phyloP scores from a whole-genome alignment of 768 basidiomycete genomes.

The Mycena indigotica region DNA sequence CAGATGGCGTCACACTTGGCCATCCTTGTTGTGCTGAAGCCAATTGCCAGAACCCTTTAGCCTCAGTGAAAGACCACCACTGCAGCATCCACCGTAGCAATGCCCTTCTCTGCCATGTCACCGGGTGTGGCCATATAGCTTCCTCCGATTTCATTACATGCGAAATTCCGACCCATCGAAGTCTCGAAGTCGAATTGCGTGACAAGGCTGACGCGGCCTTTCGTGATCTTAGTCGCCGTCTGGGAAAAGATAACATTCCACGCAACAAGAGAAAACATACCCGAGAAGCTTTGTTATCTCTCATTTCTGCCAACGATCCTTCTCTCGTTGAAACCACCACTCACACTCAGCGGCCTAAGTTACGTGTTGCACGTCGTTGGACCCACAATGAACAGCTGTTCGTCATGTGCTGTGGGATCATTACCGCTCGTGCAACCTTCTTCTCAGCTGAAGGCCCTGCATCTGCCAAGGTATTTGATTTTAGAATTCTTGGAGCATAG shows the following conservation, averaged over 20 bases:
- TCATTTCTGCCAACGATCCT: not conserved
- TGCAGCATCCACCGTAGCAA: constrained; percentile 23
- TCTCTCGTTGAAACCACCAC: not conserved
- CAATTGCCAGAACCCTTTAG: constrained; percentile 30
- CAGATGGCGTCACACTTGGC: no score
- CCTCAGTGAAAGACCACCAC: constrained; percentile 8
- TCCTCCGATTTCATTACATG: constrained; percentile 23
- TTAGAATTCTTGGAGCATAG: not conserved
- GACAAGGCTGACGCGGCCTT: not conserved
- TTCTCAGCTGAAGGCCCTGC: not conserved
- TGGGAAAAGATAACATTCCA: not conserved
- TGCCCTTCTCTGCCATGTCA: constrained; percentile 17
- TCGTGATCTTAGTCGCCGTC: not conserved
- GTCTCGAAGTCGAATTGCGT: not conserved
- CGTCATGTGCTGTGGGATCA: not conserved
- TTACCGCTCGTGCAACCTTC: not conserved
- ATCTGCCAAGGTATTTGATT: not conserved
- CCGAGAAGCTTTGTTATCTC: not conserved
- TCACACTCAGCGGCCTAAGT: not conserved
- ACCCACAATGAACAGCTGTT: no score
- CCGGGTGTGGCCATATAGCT: constrained; percentile 10
- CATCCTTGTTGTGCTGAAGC: constrained; percentile 31
- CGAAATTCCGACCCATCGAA: not conserved
- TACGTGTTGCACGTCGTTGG: not conserved
- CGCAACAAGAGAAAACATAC: no score